These are phyloP conservation scores for Fraxinus cuspidata DNA, from an alignment of 257 asterid species.

Conservation along the genomic window DNA sequence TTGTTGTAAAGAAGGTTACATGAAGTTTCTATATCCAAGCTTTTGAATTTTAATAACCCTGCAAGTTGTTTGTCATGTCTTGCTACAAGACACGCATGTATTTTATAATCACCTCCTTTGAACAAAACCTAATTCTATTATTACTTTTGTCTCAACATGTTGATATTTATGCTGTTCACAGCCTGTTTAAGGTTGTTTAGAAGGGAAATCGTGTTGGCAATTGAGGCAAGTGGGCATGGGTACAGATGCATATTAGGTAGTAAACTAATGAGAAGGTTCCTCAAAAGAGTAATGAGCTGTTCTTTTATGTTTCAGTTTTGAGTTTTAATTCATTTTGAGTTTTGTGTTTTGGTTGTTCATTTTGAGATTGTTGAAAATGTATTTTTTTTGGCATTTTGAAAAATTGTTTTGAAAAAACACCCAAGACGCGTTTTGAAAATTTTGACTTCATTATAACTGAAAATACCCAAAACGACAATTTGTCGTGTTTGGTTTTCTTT, in stretches of 20 bases:
- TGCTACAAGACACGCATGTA: not conserved
- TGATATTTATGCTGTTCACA: not conserved
- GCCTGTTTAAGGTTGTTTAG: not conserved
- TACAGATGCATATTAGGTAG: not conserved
- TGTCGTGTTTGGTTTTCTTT: too few species aligned
- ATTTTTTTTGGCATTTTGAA: too few species aligned
- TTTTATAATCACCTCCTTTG: not conserved
- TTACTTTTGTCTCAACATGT: not conserved
- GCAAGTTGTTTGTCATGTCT: conserved; percentile 4
- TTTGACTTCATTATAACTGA: too few species aligned
- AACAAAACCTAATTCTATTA: not conserved
- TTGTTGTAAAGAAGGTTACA: conserved; percentile 29
- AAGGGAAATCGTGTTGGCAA: not conserved
- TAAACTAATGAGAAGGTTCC: too few species aligned
- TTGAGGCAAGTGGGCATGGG: not conserved
- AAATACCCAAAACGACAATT: too few species aligned
- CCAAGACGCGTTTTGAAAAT: too few species aligned
- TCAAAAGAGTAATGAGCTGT: too few species aligned
- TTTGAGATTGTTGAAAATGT: too few species aligned
- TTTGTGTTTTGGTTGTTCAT: too few species aligned
- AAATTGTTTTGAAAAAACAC: too few species aligned
- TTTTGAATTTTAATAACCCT: not conserved
- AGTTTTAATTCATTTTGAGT: too few species aligned
- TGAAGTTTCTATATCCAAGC: conserved; percentile 6
- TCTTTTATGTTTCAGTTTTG: too few species aligned